Evolutionary conservation across 108 stramenopile species (phyloP), one percentile per base, ranked within the genome.

Genomic region (Cyclotella atomus): DNA sequence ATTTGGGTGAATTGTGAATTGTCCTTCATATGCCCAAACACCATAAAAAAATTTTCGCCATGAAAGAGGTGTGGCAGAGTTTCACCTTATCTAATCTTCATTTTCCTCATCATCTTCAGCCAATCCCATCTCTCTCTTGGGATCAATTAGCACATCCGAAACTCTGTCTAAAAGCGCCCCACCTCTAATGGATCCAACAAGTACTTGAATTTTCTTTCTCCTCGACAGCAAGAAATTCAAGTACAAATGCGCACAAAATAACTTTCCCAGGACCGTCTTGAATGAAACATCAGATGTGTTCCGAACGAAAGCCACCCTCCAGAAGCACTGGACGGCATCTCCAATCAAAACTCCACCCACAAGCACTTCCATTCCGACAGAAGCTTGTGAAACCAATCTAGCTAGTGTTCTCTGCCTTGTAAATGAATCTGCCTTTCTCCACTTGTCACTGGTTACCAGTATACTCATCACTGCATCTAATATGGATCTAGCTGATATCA

Each of bases 401-500:
- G 91, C 88, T 64, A 95, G 65, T 30, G 87, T 83, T 16, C 59
- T 68, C 64, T 95, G 94, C 56, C 91, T 79, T 80, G 81, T 50
- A 20, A 81, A 79, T 2, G 88, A 73, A 87, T 87, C 84, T 7
- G 90, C 84, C n/a, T 63, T 55, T 50, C 82, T 75, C 94, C 94
- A 95, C 23, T 55, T 65, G 15, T 66, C 62, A 0, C 87, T 73
- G 2, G 88, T 77, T 5, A 88, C 68, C 7, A 95, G 33, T 2
- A 91, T 20, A 68, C 87, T 89, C 88, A 95, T 86, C n/a, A 79
- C 38, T 0, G 86, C 87, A 84, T 95, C 88, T 28, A 90, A 29
- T 14, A 82, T 28, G 1, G 87, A 62, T 15, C 79, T 68, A 34
- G 46, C 49, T 6, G 62, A 43, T 28, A 60, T 55, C 23, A 83